Evolutionary conservation across 805 yeast genomes (phyloP), one percentile per base, ranked within the genome.

Genomic region (Spathaspora hagerdaliae): DNA sequence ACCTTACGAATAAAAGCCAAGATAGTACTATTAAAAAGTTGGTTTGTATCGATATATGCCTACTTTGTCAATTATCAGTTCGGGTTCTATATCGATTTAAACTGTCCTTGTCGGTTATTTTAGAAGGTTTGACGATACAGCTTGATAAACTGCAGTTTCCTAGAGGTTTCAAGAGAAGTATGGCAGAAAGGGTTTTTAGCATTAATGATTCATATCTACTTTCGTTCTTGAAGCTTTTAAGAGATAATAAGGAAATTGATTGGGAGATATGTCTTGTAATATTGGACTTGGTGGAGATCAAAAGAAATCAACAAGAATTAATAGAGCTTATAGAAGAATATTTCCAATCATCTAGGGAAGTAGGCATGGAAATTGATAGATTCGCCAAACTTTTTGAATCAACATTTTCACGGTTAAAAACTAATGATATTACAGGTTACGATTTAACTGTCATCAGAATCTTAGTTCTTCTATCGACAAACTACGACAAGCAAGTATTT

Each of bases 381-480:
- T 13, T 39, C 10, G 4, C 34, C 1, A 26, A 32, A 9, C 14
- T 39, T 5, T 39, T 39, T 29, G 14, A 29, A 32, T n/a, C 19
- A 10, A 10, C 27, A 5, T 32, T 39, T 31, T n/a, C 12, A 11
- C 34, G 27, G 3, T 7, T 39, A 29, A 35, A 32, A 6, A 6
- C n/a, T 9, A 26, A 11, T 5, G 8, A 12, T 2, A 6, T 11
- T 32, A 42, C 24, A 24, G 41, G 41, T 40, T 7, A 32, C 3
- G 50, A 46, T 31, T 29, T 46, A 31, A 38, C 32, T 10, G 38
- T 46, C 5, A 31, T 54, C 15, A 49, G 47, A 37, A 13, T 49
- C 5, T 39, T 51, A 5, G 53, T 52, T 4, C 24, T 53, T 11
- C 32, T 52, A 13, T 44, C 54, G 27, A 52, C 57, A 11, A 46